Conservation (phyloP, 2,329 filamentous ascomycete species). For the Parastagonospora nodorum region DNA sequence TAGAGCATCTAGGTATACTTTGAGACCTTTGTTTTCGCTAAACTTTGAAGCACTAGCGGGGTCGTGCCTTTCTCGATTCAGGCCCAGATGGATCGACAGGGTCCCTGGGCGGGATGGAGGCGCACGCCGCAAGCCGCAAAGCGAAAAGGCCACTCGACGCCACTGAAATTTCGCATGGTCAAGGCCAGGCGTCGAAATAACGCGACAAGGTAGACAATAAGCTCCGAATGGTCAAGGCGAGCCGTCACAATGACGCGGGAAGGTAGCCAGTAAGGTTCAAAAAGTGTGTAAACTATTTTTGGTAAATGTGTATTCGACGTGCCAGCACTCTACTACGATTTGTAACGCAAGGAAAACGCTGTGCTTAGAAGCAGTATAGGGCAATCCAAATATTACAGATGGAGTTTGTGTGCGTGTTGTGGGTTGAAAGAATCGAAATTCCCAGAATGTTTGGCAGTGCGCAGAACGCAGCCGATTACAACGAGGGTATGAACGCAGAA, state of each 20-base stretch:
- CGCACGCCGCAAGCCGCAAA: too few relatives aligned
- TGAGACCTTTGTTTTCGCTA: too few relatives aligned
- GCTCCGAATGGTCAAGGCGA: neutral
- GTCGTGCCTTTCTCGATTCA: too few relatives aligned
- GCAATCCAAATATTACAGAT: conserved; percentile 25
- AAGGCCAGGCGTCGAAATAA: neutral
- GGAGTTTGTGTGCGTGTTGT: neutral
- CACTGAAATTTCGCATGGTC: too few relatives aligned
- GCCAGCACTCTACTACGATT: conserved; percentile 41
- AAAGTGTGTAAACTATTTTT: conserved; percentile 14
- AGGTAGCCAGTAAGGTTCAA: conserved; percentile 1
- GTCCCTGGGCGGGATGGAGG: too few relatives aligned
- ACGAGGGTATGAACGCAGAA: conserved; percentile 47
- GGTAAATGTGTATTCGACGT: conserved; percentile 23
- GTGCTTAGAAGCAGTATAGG: conserved; percentile 22
- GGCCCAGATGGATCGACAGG: too few relatives aligned
- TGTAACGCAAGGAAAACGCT: conserved; percentile 19
- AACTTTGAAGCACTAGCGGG: too few relatives aligned
- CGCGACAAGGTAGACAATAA: neutral
- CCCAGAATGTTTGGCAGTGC: conserved; percentile 33
- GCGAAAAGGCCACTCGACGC: too few relatives aligned
- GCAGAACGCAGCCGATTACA: conserved; percentile 39
- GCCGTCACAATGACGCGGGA: neutral
- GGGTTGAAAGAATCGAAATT: conserved; percentile 36
- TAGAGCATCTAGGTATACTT: too few relatives aligned